Base-by-base conservation (phyloP, 768 basidiomycete genomes). In the Myochromella boudieri region DNA sequence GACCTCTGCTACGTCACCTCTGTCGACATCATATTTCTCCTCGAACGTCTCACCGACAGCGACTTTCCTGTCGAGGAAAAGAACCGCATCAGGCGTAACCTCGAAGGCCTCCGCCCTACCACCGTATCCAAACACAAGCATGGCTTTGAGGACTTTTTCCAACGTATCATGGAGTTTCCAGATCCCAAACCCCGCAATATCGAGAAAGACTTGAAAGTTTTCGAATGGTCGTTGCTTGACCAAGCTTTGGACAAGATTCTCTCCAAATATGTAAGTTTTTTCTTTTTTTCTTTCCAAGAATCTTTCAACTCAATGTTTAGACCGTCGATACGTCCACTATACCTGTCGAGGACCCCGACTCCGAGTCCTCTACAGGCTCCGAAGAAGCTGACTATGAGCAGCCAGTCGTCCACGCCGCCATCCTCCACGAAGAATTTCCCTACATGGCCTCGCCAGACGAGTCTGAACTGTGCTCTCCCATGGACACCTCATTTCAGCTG, bases 81-180 rank as follows among this genome's bases (percentile, higher is more conserved):
- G 77, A 97, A 97, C 60, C 77, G 95, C 42, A 95, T 97, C 57
- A 76, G 95, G 52, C 79, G 95, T 46, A 98, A 98, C 66, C 72
- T 99, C 24, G 95, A 99, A 65, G 91, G 90, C 20, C 87, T 97
- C 60, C 78, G 85, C 42, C 95, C 95, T 1, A 86, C 82, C 44
- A 97, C 95, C 1, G 84, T 97, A 3, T 87, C 88, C 22, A 99
- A 97, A 71, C 80, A 81, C 62, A 87, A 90, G 55, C 70, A 78
- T 0, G 87, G 84, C 9, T 85, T 80, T 47, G 89, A 90, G 57
- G 74, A 78, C n/a, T 91, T 97, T 65, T 99, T 97, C 77, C 84
- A 89, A 69, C 78, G 84, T 55, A 94, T 99, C 70, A 97, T 99
- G 95, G 84, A 89, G 42, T 95, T 97, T 61, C 91, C 94, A 0